Conservation (phyloP, 306 rosid species). For the Prunus mume region DNA sequence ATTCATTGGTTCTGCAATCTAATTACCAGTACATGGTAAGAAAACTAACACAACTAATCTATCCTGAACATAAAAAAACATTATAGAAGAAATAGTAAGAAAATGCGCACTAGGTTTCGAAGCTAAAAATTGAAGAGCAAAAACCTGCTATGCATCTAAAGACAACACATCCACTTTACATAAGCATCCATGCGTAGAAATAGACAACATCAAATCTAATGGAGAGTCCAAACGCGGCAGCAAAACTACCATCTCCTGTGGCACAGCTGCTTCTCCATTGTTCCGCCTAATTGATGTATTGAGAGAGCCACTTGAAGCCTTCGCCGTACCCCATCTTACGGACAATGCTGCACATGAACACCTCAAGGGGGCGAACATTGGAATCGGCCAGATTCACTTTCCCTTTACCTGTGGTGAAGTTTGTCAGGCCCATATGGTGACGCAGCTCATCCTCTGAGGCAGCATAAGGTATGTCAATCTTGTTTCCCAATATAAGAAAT, state of each 20-base stretch:
- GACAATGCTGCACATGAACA: constrained; percentile 90
- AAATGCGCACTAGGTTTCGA: constrained; percentile 15
- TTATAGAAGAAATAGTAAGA: neutral
- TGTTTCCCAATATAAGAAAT: constrained; percentile 77
- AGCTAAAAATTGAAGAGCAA: constrained; percentile 25
- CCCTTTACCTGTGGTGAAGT: constrained; percentile 83
- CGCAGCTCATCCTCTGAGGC: constrained; percentile 82
- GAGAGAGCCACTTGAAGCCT: constrained; percentile 85
- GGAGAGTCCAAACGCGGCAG: neutral
- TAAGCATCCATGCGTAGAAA: constrained; percentile 11
- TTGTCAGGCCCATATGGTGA: constrained; percentile 54
- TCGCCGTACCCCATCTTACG: constrained; percentile 92
- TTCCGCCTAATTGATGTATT: constrained; percentile 62
- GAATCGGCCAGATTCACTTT: constrained; percentile 58
- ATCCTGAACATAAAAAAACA: neutral
- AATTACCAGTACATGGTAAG: constrained; percentile 13
- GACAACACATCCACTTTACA: constrained; percentile 45
- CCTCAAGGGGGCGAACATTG: constrained; percentile 71
- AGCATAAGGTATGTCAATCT: constrained; percentile 75
- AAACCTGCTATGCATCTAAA: constrained; percentile 21
- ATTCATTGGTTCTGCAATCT: constrained; percentile 14
- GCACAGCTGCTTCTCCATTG: constrained; percentile 14
- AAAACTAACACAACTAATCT: constrained; percentile 24
- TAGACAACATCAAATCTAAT: neutral
- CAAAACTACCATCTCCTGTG: constrained; percentile 21